Conservation (phyloP, 2,329 filamentous ascomycete genomes). For the Ilyonectria sp. region DNA sequence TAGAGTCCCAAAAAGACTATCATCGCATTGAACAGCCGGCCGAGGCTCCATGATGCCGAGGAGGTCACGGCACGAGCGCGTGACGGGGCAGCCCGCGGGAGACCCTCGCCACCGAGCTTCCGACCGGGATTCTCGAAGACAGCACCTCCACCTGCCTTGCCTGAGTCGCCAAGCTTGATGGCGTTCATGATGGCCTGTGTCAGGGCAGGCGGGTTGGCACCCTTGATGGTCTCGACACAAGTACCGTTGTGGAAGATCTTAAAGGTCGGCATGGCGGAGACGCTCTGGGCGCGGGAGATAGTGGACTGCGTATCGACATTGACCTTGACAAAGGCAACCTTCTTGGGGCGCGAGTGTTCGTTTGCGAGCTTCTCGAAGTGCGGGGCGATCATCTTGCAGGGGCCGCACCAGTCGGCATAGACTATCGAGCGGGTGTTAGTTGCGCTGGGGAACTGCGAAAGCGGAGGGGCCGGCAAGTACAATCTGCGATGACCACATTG, state of each 20-base stretch:
- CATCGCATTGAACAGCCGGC: slow-evolving; percentile 64
- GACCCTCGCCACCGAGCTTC: slow-evolving; percentile 65
- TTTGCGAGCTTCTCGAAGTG: slow-evolving; percentile 87
- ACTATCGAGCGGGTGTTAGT: slow-evolving; percentile 68
- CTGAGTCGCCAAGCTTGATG: slow-evolving; percentile 65
- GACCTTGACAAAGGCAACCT: slow-evolving; percentile 92
- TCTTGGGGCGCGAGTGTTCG: slow-evolving; percentile 84
- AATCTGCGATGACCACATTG: slow-evolving; percentile 89
- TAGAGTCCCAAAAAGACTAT: slow-evolving; percentile 74
- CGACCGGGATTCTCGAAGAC: slow-evolving; percentile 70
- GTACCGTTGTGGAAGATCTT: slow-evolving; percentile 86
- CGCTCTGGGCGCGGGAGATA: slow-evolving; percentile 82
- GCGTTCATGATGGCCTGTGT: slow-evolving; percentile 82
- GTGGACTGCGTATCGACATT: slow-evolving; percentile 88
- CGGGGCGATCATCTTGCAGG: slow-evolving; percentile 93
- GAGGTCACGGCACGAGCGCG: slow-evolving; percentile 36
- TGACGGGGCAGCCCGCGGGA: slow-evolving; percentile 25
- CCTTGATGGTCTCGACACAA: slow-evolving; percentile 82
- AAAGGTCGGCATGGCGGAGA: slow-evolving; percentile 95
- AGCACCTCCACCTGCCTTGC: slow-evolving; percentile 61
- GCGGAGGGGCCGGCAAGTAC: slow-evolving; percentile 66
- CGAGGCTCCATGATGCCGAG: slow-evolving; percentile 52
- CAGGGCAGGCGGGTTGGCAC: slow-evolving; percentile 84
- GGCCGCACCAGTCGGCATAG: slow-evolving; percentile 95
- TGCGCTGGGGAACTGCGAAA: slow-evolving; percentile 12